phyloP scores from a whole-genome alignment of 371 early-diverging fungal species.

The Mortierella sp. region DNA sequence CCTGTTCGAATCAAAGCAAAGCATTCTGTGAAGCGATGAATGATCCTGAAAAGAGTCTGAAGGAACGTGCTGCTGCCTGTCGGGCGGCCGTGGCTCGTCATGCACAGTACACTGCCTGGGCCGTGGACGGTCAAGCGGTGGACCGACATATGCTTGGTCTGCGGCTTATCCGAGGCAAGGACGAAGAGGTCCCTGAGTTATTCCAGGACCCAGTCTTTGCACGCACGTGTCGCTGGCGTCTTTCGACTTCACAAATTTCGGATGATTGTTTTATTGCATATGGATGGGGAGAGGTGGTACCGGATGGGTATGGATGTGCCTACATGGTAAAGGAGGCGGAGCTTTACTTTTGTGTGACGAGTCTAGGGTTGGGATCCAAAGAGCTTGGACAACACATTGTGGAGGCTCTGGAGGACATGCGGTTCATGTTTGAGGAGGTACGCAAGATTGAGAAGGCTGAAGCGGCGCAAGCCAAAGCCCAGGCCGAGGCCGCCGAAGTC shows the following conservation, averaged over 20 bases:
- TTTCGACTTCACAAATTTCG: conserved; percentile 92
- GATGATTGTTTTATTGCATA: conserved; percentile 91
- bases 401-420: conserved; percentile 76
- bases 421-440: conserved; percentile 37
- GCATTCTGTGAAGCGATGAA: conserved; percentile 89
- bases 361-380: conserved; percentile 59
- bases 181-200: conserved; percentile 79
- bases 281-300: conserved; percentile 97
- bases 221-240: conserved; percentile 86
- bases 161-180: conserved; percentile 58
- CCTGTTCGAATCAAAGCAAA: conserved; percentile 76
- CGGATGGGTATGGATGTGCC: conserved; percentile 91
- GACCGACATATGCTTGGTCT: conserved; percentile 90
- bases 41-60: conserved; percentile 57
- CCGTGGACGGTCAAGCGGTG: conserved; percentile 85
- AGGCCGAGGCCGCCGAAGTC: conserved; percentile 29
- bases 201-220: conserved; percentile 87
- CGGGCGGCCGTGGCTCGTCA: conserved; percentile 82
- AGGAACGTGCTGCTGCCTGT: conserved; percentile 69
- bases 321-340: conserved; percentile 90
- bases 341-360: conserved; percentile 82
- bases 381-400: conserved; percentile 64
- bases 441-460: conserved; percentile 47
- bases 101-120: conserved; percentile 80
- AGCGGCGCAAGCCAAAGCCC: conserved; percentile 31